phyloP scores from a whole-genome alignment of 2,329 filamentous ascomycete species.

The Blastomyces percursus region DNA sequence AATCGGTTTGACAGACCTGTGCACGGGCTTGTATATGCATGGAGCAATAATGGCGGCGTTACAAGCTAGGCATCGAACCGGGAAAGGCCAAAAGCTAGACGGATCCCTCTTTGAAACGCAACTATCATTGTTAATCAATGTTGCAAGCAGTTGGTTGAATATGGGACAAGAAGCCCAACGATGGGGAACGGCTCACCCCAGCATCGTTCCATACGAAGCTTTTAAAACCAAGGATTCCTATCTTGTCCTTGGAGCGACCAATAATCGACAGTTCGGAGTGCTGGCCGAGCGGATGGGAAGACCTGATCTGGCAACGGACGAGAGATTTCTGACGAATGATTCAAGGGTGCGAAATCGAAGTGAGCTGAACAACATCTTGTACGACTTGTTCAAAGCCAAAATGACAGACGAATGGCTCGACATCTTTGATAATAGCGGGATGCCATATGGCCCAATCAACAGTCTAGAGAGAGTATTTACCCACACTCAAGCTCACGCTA shows the following conservation, averaged over 20 bases:
- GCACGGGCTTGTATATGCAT: slow-evolving; percentile 37
- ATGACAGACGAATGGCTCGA: slow-evolving; percentile 33
- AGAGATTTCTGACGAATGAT: slow-evolving; percentile 51
- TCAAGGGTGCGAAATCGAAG: slow-evolving; percentile 45
- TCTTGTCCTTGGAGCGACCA: slow-evolving; percentile 60
- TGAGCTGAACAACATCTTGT: slow-evolving; percentile 29
- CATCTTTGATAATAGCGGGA: slow-evolving; percentile 33
- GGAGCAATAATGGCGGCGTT: slow-evolving; percentile 37
- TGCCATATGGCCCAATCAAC: slow-evolving; percentile 41
- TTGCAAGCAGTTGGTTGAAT: slow-evolving; percentile 33
- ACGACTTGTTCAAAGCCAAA: slow-evolving; percentile 25
- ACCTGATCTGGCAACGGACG: slow-evolving; percentile 50
- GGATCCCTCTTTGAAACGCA: slow-evolving; percentile 37
- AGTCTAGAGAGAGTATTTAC: slow-evolving; percentile 35
- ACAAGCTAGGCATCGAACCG: slow-evolving; percentile 28
- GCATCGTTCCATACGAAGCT: slow-evolving; percentile 39
- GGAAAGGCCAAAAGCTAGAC: slow-evolving; percentile 35
- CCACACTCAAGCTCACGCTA: slow-evolving; percentile 35
- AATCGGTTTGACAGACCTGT: slow-evolving; percentile 36
- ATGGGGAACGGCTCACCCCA: slow-evolving; percentile 39
- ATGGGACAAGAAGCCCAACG: slow-evolving; percentile 32
- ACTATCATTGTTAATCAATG: slow-evolving; percentile 34
- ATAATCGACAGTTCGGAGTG: slow-evolving; percentile 57
- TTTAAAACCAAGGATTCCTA: slow-evolving; percentile 61
- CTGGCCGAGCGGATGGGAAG: slow-evolving; percentile 50